These are phyloP conservation scores for Phylloporus gajari DNA, from an alignment of 1,284 basidiomycete genomes.

Conservation along the genomic window DNA sequence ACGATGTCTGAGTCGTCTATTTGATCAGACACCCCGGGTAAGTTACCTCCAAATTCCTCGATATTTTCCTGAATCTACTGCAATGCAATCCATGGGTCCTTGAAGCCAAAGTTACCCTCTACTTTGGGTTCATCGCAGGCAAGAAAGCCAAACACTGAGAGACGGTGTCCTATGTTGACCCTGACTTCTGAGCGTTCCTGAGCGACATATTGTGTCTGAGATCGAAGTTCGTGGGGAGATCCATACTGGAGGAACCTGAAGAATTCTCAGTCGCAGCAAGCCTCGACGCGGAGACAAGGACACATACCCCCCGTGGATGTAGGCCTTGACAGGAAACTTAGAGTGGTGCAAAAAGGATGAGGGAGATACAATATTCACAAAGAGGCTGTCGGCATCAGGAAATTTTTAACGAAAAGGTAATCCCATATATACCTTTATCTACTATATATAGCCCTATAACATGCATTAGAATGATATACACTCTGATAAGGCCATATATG, in stretches of 20 bases:
- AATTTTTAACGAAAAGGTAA: too few species aligned
- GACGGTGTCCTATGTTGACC: conserved; percentile 77
- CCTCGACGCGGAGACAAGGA: background rate
- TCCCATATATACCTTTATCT: too few species aligned
- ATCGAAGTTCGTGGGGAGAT: conserved; percentile 66
- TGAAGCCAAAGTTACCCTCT: conserved; percentile 81
- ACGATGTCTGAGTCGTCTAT: conserved; percentile 65
- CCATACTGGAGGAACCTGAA: conserved; percentile 83
- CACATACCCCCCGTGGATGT: conserved; percentile 77
- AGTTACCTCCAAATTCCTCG: conserved; percentile 45
- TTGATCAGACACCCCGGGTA: conserved; percentile 52
- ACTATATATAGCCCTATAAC: too few species aligned
- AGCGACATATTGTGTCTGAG: conserved; percentile 74
- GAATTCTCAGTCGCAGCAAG: background rate
- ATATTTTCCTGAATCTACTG: conserved; percentile 43
- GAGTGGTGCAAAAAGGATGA: conserved; percentile 60
- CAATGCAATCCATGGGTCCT: conserved; percentile 61
- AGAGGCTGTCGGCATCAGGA: conserved; percentile 60
- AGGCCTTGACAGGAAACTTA: conserved; percentile 74
- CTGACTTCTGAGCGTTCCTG: conserved; percentile 73
- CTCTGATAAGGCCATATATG: too few species aligned
- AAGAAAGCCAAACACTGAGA: conserved; percentile 80
- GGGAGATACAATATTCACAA: conserved; percentile 75
- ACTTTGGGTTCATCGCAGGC: conserved; percentile 69
- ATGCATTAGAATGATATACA: too few species aligned